Percentiles rank a stretch among this genome's conserved stretches.
These are phyloP conservation scores for Quercus dentata DNA, from an alignment of 306 rosid genomes.

Conservation along the genomic window DNA sequence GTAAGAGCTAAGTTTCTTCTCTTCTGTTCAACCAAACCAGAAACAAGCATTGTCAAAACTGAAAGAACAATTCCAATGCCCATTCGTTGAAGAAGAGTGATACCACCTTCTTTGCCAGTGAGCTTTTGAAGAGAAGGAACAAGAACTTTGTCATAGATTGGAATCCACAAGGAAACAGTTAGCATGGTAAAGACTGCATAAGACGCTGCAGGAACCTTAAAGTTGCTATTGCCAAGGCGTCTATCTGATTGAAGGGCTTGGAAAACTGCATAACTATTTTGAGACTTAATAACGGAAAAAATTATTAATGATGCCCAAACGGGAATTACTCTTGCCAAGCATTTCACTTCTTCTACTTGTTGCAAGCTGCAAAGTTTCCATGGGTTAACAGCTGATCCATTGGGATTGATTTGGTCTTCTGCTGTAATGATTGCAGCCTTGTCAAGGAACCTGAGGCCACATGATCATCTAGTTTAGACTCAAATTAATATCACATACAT, in stretches of 20 bases:
- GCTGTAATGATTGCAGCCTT: conserved; percentile 35
- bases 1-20: conserved; percentile 19
- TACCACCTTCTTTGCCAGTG: conserved; percentile 35
- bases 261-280: conserved; percentile 38
- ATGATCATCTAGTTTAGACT: too few species aligned
- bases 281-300: conserved; percentile 29
- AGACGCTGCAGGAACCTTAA: conserved; percentile 31
- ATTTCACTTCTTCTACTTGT: conserved; percentile 41
- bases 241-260: conserved; percentile 44
- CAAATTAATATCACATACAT: too few species aligned
- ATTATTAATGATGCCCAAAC: conserved; percentile 43
- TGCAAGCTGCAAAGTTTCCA: conserved; percentile 37
- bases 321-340: conserved; percentile 37
- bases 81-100: conserved; percentile 37
- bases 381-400: conserved; percentile 29
- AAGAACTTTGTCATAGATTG: conserved; percentile 31
- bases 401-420: conserved; percentile 23
- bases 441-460: conserved; percentile 26
- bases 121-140: conserved; percentile 18
- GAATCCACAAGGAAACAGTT: conserved; percentile 29
- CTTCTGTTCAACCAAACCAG: conserved; percentile 31
- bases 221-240: conserved; percentile 14
- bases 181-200: conserved; percentile 21
- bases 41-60: conserved; percentile 17
- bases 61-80: conserved; percentile 34